A percentile compares a stretch with the other conserved stretches of the same genome.
Conservation (phyloP, 2,329 filamentous ascomycete genomes). For the Chrysoporthe puriensis region DNA sequence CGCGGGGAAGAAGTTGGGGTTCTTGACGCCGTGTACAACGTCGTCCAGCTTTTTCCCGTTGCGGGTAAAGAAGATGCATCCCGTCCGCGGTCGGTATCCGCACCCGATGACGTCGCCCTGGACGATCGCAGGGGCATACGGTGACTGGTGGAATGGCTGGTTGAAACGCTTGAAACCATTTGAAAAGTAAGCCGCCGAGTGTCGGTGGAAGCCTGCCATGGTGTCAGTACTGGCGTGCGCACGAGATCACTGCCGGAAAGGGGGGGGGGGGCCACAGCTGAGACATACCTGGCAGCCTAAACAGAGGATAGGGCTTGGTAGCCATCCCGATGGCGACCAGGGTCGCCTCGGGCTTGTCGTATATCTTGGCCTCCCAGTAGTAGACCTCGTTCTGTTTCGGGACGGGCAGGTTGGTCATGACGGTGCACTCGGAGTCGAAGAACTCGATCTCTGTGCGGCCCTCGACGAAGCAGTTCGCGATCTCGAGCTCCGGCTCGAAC, state of each 20-base stretch:
- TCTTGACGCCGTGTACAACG: slow-evolving; percentile 87
- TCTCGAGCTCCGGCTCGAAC: slow-evolving; percentile 98
- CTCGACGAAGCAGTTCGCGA: slow-evolving; percentile 98
- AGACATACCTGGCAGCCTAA: slow-evolving; percentile 82
- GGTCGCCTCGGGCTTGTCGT: slow-evolving; percentile 91
- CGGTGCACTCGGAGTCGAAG: slow-evolving; percentile 96
- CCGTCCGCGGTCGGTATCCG: slow-evolving; percentile 91
- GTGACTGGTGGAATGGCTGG: slow-evolving; percentile 81
- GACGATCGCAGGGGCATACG: slow-evolving; percentile 81
- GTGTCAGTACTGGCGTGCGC: neutral
- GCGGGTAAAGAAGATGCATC: slow-evolving; percentile 95
- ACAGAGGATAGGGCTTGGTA: slow-evolving; percentile 95
- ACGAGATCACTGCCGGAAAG: neutral
- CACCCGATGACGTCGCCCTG: slow-evolving; percentile 97
- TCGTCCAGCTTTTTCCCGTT: slow-evolving; percentile 98
- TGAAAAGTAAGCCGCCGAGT: slow-evolving; percentile 89
- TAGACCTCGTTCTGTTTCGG: slow-evolving; percentile 99
- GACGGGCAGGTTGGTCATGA: slow-evolving; percentile 94
- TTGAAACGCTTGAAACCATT: slow-evolving; percentile 86
- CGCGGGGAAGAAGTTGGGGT: slow-evolving; percentile 96
- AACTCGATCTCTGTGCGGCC: slow-evolving; percentile 97
- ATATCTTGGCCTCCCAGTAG: slow-evolving; percentile 99
- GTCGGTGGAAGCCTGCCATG: slow-evolving; percentile 79
- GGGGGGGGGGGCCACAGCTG: too few species aligned
- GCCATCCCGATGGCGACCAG: slow-evolving; percentile 90